A percentile compares a stretch with the other conserved stretches of the same genome.
phyloP scores from a whole-genome alignment of 78 protist genomes.

The Cavenderia fasciculata region DNA sequence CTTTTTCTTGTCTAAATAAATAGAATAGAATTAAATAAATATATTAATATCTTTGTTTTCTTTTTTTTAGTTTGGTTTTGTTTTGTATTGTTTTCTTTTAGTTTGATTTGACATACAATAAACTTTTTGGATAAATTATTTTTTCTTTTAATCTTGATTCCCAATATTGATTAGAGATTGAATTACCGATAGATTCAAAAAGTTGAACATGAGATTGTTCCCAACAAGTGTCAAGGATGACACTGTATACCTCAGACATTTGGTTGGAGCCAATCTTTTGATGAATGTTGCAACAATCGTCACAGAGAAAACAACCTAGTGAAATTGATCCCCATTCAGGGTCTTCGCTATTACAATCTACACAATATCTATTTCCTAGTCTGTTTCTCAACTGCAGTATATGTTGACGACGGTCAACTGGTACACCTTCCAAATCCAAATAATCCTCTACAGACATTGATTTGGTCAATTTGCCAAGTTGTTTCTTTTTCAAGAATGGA shows the following conservation, averaged over 20 bases:
- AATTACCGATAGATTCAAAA: neutral
- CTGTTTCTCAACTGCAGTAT: conserved; percentile 17
- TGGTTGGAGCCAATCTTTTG: conserved; percentile 10
- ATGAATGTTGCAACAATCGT: conserved; percentile 37
- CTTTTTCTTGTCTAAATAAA: neutral
- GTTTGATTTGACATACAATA: neutral
- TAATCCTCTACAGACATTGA: neutral
- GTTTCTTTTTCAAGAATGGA: neutral
- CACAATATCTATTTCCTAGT: conserved; percentile 13
- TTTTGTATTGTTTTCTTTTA: no score
- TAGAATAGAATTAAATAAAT: neutral
- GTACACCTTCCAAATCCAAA: neutral
- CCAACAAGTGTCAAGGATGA: conserved; percentile 7
- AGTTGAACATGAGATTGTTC: neutral
- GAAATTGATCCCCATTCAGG: conserved; percentile 66
- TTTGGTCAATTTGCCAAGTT: neutral
- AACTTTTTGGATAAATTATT: neutral
- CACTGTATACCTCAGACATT: conserved; percentile 46
- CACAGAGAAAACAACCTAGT: conserved; percentile 50
- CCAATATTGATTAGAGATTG: conserved; percentile 26
- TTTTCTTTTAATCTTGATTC: conserved; percentile 23
- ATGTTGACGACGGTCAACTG: neutral
- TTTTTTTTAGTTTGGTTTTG: neutral
- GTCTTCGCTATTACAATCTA: conserved; percentile 13
- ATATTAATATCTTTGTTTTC: neutral